Conservation (phyloP, 2,329 filamentous ascomycete species). For the Bisporella sp. region DNA sequence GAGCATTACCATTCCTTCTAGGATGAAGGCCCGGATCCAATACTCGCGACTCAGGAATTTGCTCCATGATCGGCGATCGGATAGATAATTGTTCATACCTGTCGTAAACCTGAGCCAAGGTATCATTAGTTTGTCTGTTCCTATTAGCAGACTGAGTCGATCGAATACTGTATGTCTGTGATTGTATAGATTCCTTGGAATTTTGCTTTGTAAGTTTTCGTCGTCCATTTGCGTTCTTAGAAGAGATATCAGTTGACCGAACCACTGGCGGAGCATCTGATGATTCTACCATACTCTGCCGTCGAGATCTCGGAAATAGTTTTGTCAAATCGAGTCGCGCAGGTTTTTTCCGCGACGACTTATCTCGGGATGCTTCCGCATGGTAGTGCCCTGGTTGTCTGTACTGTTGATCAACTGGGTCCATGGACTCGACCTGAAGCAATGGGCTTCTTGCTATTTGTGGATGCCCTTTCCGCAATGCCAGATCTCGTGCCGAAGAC, state of each 20-base stretch:
- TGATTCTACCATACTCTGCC: constrained; percentile 10
- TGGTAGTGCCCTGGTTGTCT: constrained; percentile 5
- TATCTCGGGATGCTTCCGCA: constrained; percentile 5
- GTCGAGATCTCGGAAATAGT: constrained; percentile 21
- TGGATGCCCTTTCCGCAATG: constrained; percentile 30
- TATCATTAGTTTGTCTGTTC: constrained; percentile 8
- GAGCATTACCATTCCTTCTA: neutral
- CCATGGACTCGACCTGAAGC: constrained; percentile 17
- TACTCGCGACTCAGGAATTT: constrained; percentile 20
- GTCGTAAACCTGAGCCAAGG: constrained; percentile 17
- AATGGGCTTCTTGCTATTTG: constrained; percentile 21
- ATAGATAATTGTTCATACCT: constrained; percentile 20
- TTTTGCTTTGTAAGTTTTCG: constrained; percentile 17
- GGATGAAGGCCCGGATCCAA: constrained; percentile 2
- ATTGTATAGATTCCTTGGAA: constrained; percentile 23
- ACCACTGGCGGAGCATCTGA: constrained; percentile 4
- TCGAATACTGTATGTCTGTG: constrained; percentile 16
- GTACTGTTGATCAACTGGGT: constrained; percentile 17
- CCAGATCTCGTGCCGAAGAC: constrained; percentile 32
- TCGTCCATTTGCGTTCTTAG: neutral
- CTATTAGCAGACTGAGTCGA: constrained; percentile 16
- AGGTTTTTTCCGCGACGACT: constrained; percentile 21
- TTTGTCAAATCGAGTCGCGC: constrained; percentile 23
- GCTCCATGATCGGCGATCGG: constrained; percentile 15
- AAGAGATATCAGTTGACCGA: neutral